Evolutionary conservation across 1,139 yeast genomes (phyloP), one percentile per base, ranked within the genome.

Genomic region (Groenewaldozyma auringiensis): DNA sequence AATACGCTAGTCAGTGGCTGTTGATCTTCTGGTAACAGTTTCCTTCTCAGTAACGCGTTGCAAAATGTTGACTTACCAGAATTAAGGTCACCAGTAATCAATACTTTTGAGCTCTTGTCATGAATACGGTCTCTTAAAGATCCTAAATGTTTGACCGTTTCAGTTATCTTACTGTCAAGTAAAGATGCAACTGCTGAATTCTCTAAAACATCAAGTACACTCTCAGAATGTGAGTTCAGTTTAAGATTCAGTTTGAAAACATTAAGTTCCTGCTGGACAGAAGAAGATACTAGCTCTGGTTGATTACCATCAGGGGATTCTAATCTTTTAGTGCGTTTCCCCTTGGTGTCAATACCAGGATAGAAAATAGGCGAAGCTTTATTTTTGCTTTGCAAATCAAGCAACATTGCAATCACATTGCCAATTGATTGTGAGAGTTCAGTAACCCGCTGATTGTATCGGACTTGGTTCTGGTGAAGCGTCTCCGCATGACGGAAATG

Each of bases 1-100:
- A 94, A 94, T 1, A 94, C 96, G 47, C 87, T 82, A 0, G 99
- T 94, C 58, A 97, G 89, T 1, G 99, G 99, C 59, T 94, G 95
- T 61, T 94, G 98, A 64, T 94, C 99, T 57, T 85, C 95, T 0
- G 99, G 98, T 42, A 92, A 69, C 1, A 94, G 66, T 45, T 78
- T 77, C 50, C 94, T 75, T 53, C 94, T 73, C 52, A 94, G 68
- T 42, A 94, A 69, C 0, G 96, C 94, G 61, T 94, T 94, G 65
- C 98, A 94, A 57, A 94, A 87, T 0, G 96, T 85, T 1, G 96
- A 87, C 61, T 94, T 94, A 3, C 99, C 99, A 0, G 98, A 85
- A 63, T 94, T 94, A 56, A 94, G 75, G 64, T 94, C 99, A 41
- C 99, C 99, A 1, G 98, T 94, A 34, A 94, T 89, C 56, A 94